Evolutionary conservation across 2,329 filamentous ascomycete genomes (phyloP).

Genomic region (Phoma herbarum): DNA sequence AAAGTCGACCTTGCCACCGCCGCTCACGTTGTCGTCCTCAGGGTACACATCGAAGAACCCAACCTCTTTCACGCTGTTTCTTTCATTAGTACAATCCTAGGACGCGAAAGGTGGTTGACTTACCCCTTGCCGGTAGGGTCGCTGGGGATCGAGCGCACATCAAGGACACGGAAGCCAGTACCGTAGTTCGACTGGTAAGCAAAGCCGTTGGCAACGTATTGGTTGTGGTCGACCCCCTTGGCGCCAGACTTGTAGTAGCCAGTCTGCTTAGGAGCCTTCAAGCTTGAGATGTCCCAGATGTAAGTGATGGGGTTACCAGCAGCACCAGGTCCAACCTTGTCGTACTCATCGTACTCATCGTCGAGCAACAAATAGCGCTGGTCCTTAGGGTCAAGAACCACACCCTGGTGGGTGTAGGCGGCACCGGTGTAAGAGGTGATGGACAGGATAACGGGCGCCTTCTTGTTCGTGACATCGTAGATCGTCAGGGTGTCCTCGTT

Average conservation of each 20-base stretch:
- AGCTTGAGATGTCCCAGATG: slow-evolving; percentile 51
- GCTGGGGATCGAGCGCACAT: slow-evolving; percentile 53
- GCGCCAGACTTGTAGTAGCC: slow-evolving; percentile 51
- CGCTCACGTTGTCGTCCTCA: slow-evolving; percentile 52
- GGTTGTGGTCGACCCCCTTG: slow-evolving; percentile 58
- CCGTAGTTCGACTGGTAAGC: slow-evolving; percentile 57
- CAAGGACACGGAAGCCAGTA: slow-evolving; percentile 53
- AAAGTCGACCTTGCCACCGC: slow-evolving; percentile 54
- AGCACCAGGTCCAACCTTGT: slow-evolving; percentile 45
- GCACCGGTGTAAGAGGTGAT: slow-evolving; percentile 65
- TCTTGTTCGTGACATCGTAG: slow-evolving; percentile 63
- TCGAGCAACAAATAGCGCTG: slow-evolving; percentile 51
- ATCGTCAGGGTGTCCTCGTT: slow-evolving; percentile 64
- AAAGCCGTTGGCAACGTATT: slow-evolving; percentile 55
- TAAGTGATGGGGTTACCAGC: slow-evolving; percentile 51
- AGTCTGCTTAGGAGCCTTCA: slow-evolving; percentile 47
- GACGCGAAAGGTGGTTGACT: neutral
- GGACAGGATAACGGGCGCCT: slow-evolving; percentile 58
- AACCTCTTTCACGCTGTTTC: neutral
- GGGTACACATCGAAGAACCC: slow-evolving; percentile 51
- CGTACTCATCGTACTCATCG: slow-evolving; percentile 53
- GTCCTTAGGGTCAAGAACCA: slow-evolving; percentile 55
- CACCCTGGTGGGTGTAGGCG: slow-evolving; percentile 68
- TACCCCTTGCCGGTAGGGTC: slow-evolving; percentile 50
- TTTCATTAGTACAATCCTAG: neutral